Conservation (phyloP, 768 basidiomycete species). For the Lactifluus volemus region DNA sequence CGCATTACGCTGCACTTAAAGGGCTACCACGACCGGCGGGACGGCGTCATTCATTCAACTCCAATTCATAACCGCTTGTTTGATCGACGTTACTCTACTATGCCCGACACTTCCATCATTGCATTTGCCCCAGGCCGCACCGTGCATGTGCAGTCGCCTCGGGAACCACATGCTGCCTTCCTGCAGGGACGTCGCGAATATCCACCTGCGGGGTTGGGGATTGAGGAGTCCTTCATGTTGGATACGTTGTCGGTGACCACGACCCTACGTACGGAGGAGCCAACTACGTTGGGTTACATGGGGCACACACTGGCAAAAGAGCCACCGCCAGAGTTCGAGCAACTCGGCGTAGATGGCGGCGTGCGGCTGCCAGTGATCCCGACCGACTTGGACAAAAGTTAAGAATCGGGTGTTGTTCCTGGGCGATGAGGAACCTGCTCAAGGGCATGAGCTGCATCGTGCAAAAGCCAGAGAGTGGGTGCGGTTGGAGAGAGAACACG, state of each 20-base stretch:
- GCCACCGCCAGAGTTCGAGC: neutral
- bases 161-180: too few relatives aligned
- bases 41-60: neutral
- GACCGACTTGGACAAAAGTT: neutral
- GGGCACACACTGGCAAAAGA: too few relatives aligned
- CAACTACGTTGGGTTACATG: neutral
- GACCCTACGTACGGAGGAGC: neutral
- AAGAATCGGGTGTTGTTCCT: neutral
- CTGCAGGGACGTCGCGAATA: neutral
- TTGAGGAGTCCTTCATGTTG: neutral
- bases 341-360: neutral
- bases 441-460: neutral
- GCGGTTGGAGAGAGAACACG: too few relatives aligned
- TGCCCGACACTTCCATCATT: neutral
- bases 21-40: neutral
- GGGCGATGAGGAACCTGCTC: neutral
- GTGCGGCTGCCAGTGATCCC: too few relatives aligned
- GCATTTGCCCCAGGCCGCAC: neutral
- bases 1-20: neutral
- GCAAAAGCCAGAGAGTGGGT: neutral
- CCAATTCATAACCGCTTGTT: neutral
- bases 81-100: constrained; percentile 22
- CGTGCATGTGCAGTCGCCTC: neutral
- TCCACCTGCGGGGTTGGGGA: neutral
- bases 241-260: neutral